A percentile compares a stretch with the other conserved stretches of the same genome.
Conservation (phyloP, 352 stramenopile genomes). For the Pythium brachiatum region DNA sequence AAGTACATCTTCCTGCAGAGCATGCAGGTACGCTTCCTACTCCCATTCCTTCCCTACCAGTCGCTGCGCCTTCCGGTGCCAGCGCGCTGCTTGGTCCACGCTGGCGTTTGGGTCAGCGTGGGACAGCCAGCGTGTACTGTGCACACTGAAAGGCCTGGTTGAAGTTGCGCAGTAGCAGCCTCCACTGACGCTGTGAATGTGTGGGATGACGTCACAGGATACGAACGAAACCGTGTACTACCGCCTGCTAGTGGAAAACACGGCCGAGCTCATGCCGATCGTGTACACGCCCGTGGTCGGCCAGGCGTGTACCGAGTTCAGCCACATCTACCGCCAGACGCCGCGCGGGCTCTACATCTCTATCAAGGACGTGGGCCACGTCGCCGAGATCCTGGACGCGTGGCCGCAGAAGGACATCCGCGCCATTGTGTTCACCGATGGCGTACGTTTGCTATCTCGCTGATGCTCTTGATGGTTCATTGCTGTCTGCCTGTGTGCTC, state of each 20-base stretch:
- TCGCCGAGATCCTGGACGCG: conserved; percentile 92
- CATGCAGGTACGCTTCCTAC: conserved; percentile 47
- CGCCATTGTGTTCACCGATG: conserved; percentile 97
- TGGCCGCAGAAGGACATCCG: conserved; percentile 96
- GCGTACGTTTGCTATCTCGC: conserved; percentile 31
- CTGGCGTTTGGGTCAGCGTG: neutral
- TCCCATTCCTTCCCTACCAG: neutral
- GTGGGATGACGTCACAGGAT: conserved; percentile 42
- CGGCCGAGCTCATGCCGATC: conserved; percentile 92
- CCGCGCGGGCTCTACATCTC: conserved; percentile 92
- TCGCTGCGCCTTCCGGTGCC: conserved; percentile 1
- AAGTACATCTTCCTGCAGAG: conserved; percentile 94
- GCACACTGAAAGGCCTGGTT: conserved; percentile 1
- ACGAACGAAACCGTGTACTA: conserved; percentile 92
- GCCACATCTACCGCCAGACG: conserved; percentile 85
- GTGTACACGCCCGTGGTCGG: conserved; percentile 98
- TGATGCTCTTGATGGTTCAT: too few relatives aligned
- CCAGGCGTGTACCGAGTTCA: conserved; percentile 87
- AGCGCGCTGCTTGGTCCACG: conserved; percentile 3
- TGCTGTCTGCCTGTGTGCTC: neutral
- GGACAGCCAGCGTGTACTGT: neutral
- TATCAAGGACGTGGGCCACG: conserved; percentile 74
- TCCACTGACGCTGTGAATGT: conserved; percentile 7
- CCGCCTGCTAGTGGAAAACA: conserved; percentile 87
- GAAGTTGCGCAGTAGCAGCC: neutral